Evolutionary conservation across 768 basidiomycete genomes (phyloP), one percentile per base, ranked within the genome.

Genomic region (Leccinum imitatum): DNA sequence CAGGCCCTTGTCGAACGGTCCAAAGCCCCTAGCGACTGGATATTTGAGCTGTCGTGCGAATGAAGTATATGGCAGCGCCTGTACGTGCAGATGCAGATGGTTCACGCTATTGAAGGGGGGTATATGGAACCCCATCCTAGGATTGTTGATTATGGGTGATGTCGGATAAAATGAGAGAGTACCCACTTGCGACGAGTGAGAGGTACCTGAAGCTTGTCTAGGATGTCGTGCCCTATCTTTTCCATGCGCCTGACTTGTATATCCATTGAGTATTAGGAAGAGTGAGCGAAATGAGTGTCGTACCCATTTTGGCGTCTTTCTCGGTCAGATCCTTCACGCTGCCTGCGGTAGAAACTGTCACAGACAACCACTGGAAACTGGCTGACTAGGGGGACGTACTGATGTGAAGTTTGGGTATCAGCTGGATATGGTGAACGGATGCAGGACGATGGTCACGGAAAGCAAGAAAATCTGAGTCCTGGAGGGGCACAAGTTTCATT

Each of bases 121-220:
- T 56, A 91, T 89, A 68, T 93, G 90, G 67, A 91, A 93, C 1
- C 91, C 90, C 76, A 91, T 78, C 62, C 91, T 91, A 53, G 19
- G 58, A 66, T 54, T 23, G 46, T 13, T 25, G 23, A 21, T 21
- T 21, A 21, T 21, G 6, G 30, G 10, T 21, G 3, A 55, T 17
- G 27, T 51, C n/a, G 10, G 39, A 25, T 1, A 9, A 10, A 6
- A 44, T 39, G 27, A 7, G 25, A 46, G 11, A 39, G 13, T 1
- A 63, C 74, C 58, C 63, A 86, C 87, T 77, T 80, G 71, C 84
- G 81, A 61, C 76, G 74, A 47, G 69, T 57, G 13, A 62, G 59
- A 7, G 77, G 75, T n/a, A 84, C 73, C 10, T 77, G 73, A 23
- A 82, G 70, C 9, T 71, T 67, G 60, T 85, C 82, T 37, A 91